Evolutionary conservation across 345 rosid species (phyloP).

Genomic region (Cardamine occulta): DNA sequence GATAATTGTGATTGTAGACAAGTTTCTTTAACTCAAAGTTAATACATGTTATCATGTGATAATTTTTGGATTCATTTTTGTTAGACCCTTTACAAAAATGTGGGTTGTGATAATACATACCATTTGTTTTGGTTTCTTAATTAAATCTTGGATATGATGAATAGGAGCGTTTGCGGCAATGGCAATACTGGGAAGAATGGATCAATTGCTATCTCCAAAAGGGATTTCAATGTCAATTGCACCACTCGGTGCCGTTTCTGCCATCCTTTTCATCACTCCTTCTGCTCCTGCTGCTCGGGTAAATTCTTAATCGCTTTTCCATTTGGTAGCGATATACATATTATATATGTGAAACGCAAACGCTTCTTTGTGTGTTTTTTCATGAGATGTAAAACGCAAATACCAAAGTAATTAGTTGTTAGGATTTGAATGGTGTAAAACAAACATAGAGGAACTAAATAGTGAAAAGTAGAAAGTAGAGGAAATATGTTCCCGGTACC

Average conservation of each 20-base stretch:
- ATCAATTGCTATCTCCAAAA: slow-evolving; percentile 69
- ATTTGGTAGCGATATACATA: background rate
- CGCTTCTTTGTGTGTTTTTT: background rate
- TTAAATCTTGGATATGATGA: background rate
- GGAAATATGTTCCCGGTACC: background rate
- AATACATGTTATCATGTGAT: background rate
- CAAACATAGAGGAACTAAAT: too few species aligned
- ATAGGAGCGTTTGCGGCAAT: slow-evolving; percentile 96
- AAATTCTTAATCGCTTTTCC: background rate
- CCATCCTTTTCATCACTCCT: slow-evolving; percentile 81
- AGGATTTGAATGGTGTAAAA: slow-evolving; percentile 16
- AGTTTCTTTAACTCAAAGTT: background rate
- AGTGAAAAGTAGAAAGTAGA: too few species aligned
- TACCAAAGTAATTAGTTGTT: background rate
- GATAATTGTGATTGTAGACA: background rate
- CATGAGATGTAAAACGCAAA: background rate
- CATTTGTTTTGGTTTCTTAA: background rate
- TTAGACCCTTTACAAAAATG: background rate
- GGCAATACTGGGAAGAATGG: slow-evolving; percentile 89
- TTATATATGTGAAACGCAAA: background rate
- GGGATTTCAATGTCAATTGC: slow-evolving; percentile 85
- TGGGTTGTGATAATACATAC: background rate
- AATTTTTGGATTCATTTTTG: background rate
- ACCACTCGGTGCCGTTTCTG: slow-evolving; percentile 88
- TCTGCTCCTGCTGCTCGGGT: slow-evolving; percentile 82